Percentiles rank a stretch among this genome's conserved stretches.
These are phyloP conservation scores for Mucor mucedo DNA, from an alignment of 371 early-diverging fungal species.

Conservation along the genomic window DNA sequence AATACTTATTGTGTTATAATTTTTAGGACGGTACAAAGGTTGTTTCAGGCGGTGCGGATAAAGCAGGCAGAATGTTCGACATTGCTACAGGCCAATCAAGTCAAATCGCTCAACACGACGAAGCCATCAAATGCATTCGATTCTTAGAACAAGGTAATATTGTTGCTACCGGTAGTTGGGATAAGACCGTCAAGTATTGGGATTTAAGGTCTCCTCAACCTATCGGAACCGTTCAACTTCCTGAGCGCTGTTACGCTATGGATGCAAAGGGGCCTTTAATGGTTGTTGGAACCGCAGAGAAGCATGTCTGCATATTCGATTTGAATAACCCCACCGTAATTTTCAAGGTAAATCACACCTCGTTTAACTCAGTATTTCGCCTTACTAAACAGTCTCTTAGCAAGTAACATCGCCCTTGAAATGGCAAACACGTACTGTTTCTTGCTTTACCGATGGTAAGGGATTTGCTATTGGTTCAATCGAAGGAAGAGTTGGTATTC, in stretches of 20 bases:
- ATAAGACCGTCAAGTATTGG: constrained; percentile 96
- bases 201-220: constrained; percentile 82
- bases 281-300: constrained; percentile 44
- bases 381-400: constrained; percentile 10
- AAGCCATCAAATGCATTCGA: constrained; percentile 74
- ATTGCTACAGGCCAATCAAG: constrained; percentile 75
- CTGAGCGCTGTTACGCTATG: constrained; percentile 91
- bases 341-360: constrained; percentile 59
- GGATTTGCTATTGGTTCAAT: constrained; percentile 92
- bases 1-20: background rate
- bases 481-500: constrained; percentile 93
- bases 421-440: constrained; percentile 84
- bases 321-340: constrained; percentile 78
- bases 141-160: constrained; percentile 71
- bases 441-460: constrained; percentile 77
- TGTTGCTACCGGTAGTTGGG: constrained; percentile 87
- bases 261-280: constrained; percentile 58
- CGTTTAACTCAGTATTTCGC: background rate
- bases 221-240: constrained; percentile 73
- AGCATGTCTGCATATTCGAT: constrained; percentile 79
- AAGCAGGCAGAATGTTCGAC: constrained; percentile 81
- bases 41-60: constrained; percentile 88
- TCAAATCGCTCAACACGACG: constrained; percentile 86
- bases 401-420: constrained; percentile 81
- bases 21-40: constrained; percentile 85